Conservation (phyloP, 805 yeast genomes). For the Metschnikowia arizonensis region DNA sequence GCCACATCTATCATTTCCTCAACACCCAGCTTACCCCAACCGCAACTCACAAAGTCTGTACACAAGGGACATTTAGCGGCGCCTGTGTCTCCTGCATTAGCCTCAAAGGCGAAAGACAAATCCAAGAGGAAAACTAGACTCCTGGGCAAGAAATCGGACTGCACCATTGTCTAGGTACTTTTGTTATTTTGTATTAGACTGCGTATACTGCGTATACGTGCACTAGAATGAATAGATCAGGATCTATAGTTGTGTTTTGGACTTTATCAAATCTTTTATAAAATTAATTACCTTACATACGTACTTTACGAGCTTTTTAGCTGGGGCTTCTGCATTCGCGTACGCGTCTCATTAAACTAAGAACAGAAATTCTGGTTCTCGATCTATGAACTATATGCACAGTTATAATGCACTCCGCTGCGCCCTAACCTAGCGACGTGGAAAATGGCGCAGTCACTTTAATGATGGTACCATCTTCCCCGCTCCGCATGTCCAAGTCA, state of each 20-base stretch:
- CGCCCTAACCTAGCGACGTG: not conserved
- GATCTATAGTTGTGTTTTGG: not conserved
- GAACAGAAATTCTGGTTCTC: not conserved
- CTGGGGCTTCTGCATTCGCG: not conserved
- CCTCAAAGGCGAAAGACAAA: not conserved
- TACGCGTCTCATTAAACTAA: slow-evolving; percentile 5
- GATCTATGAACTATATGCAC: slow-evolving; percentile 1
- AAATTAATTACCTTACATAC: not conserved
- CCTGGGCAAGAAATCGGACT: slow-evolving; percentile 3
- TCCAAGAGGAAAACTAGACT: not conserved
- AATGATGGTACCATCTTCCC: not conserved
- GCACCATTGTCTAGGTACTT: not conserved
- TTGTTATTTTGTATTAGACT: not conserved
- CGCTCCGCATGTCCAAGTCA: not conserved
- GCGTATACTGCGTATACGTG: not conserved
- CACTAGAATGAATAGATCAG: not conserved
- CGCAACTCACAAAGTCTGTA: not conserved
- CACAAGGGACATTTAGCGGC: not conserved
- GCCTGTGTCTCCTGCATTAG: not conserved
- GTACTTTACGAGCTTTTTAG: not conserved
- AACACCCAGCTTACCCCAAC: not conserved
- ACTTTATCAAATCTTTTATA: not conserved
- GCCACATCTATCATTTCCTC: slow-evolving; percentile 7
- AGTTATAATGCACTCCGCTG: slow-evolving; percentile 2
- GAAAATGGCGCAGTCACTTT: not conserved